phyloP scores from a whole-genome alignment of 257 asterid genomes.

The Ilex asprella region DNA sequence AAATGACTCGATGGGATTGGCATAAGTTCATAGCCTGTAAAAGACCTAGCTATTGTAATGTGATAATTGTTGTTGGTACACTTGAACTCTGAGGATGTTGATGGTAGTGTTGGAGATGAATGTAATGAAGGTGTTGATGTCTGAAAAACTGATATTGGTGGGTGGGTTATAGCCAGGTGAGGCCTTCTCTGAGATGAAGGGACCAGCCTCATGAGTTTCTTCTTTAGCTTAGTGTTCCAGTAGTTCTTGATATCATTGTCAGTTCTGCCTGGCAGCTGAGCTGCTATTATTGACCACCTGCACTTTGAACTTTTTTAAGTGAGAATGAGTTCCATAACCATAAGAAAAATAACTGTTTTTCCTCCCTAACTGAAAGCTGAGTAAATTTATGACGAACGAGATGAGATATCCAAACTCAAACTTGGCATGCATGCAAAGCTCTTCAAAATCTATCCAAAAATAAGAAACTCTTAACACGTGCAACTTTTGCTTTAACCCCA shows the following conservation, averaged over 20 bases:
- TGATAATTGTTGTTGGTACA: conserved; percentile 10
- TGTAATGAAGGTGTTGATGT: conserved; percentile 12
- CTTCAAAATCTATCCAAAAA: background rate
- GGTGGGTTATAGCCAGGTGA: conserved; percentile 7
- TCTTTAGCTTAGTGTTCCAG: conserved; percentile 93
- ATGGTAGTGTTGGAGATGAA: conserved; percentile 11
- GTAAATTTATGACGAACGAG: background rate
- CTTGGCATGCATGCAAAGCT: background rate
- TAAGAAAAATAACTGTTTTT: background rate
- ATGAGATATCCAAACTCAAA: background rate
- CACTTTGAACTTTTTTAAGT: background rate
- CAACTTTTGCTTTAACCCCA: background rate
- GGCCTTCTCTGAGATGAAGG: conserved; percentile 26
- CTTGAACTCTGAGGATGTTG: conserved; percentile 8
- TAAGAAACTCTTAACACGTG: background rate
- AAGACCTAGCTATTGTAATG: conserved; percentile 3
- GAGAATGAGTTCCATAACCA: background rate
- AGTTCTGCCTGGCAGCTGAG: conserved; percentile 74
- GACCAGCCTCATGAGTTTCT: conserved; percentile 33
- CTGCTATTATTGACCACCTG: conserved; percentile 80
- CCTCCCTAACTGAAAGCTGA: background rate
- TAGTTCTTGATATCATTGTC: conserved; percentile 86
- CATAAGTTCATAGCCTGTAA: conserved; percentile 9
- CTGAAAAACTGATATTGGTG: conserved; percentile 8
- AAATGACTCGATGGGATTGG: conserved; percentile 9